A percentile compares a stretch with the other conserved stretches of the same genome.
These are phyloP conservation scores for Trametes cingulata DNA, from an alignment of 768 basidiomycete species.

Conservation along the genomic window DNA sequence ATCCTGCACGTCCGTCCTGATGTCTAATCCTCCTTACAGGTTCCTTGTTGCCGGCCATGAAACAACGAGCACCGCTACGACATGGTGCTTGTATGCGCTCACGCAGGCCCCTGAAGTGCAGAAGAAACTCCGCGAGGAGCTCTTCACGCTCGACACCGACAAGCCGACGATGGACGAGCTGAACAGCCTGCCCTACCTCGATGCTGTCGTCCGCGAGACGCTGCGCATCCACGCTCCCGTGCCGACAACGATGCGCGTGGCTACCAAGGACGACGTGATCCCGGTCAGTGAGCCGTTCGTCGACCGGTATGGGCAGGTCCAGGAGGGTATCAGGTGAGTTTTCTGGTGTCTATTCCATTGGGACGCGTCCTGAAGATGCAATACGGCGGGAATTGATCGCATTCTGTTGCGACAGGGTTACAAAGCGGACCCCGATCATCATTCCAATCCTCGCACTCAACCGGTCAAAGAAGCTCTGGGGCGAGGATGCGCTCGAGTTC, in stretches of 20 bases:
- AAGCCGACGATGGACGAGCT: slow-evolving; percentile 69
- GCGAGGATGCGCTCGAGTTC: slow-evolving; percentile 61
- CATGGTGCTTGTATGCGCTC: slow-evolving; percentile 41
- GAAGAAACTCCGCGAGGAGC: slow-evolving; percentile 42
- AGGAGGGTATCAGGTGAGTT: slow-evolving; percentile 34
- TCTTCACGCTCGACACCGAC: slow-evolving; percentile 42
- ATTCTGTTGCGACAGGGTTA: slow-evolving; percentile 17
- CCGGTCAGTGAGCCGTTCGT: slow-evolving; percentile 44
- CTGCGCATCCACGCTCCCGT: slow-evolving; percentile 59
- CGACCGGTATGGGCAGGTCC: slow-evolving; percentile 19
- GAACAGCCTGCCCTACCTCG: slow-evolving; percentile 65
- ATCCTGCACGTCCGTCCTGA: too few species aligned
- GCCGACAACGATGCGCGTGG: slow-evolving; percentile 49
- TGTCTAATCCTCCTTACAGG: not conserved
- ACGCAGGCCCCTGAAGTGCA: slow-evolving; percentile 41
- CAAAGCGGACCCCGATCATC: slow-evolving; percentile 34
- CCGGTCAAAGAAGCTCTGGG: slow-evolving; percentile 56
- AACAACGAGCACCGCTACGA: slow-evolving; percentile 40
- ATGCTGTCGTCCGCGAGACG: slow-evolving; percentile 60
- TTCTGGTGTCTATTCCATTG: too few species aligned
- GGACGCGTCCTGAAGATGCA: too few species aligned
- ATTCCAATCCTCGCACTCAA: slow-evolving; percentile 59
- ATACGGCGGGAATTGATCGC: not conserved
- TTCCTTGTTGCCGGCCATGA: slow-evolving; percentile 42
- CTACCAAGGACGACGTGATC: slow-evolving; percentile 47